These are phyloP conservation scores for Melanopsichium pennsylvanicum DNA, from an alignment of 1,284 basidiomycete species.

Conservation along the genomic window DNA sequence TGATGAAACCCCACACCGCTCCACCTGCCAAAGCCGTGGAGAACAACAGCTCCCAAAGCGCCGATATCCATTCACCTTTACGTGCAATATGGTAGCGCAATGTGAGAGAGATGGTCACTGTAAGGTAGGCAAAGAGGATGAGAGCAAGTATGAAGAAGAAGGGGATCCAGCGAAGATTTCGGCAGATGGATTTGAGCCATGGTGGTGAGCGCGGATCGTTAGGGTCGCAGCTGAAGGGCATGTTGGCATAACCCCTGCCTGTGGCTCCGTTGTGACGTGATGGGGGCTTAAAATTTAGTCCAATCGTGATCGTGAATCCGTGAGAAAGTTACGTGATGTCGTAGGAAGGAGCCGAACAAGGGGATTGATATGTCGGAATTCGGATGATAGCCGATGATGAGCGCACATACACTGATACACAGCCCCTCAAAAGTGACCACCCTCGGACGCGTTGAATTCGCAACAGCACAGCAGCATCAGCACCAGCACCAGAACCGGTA, in stretches of 20 bases:
- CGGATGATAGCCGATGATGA: constrained; percentile 14
- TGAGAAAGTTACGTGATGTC: neutral
- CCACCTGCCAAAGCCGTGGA: constrained; percentile 36
- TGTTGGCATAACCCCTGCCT: no score
- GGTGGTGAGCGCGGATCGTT: constrained; percentile 27
- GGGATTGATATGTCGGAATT: neutral
- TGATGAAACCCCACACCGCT: constrained; percentile 41
- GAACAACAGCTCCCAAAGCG: constrained; percentile 31
- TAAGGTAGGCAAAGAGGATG: constrained; percentile 41
- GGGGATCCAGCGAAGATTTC: constrained; percentile 37
- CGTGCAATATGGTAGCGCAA: constrained; percentile 27
- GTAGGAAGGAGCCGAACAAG: neutral
- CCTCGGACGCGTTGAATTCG: constrained; percentile 14
- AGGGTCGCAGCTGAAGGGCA: constrained; percentile 44
- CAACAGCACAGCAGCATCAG: no score
- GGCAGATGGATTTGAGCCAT: constrained; percentile 19
- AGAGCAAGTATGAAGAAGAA: constrained; percentile 42
- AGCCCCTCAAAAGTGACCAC: neutral
- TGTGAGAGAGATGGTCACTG: constrained; percentile 33
- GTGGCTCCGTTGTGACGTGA: no score
- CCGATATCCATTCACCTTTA: constrained; percentile 24
- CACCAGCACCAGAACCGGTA: no score
- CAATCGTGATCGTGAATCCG: neutral
- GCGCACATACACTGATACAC: neutral
- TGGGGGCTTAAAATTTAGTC: no score